Percentiles rank a stretch among this genome's conserved stretches.
Conservation (phyloP, 2,329 filamentous ascomycete species). For the Fusarium albidum region DNA sequence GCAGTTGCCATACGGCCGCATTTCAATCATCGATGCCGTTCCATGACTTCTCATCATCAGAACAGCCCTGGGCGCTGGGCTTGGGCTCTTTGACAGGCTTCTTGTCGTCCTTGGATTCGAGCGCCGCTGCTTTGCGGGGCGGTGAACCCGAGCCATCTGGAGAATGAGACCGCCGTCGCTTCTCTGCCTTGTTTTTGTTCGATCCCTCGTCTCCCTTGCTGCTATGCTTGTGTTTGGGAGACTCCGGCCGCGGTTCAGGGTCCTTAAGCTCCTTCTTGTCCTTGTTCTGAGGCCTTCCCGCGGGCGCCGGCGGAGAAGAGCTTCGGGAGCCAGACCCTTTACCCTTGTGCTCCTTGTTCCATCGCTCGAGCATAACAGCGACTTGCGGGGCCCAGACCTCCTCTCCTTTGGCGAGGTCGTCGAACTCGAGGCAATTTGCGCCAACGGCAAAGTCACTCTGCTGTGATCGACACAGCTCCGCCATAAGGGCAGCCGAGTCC, state of each 20-base stretch:
- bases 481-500: conserved; percentile 85
- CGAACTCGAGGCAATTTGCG: conserved; percentile 78
- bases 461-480: conserved; percentile 78
- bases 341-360: conserved; percentile 48
- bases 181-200: conserved; percentile 34
- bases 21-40: conserved; percentile 51
- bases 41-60: conserved; percentile 54
- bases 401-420: conserved; percentile 79
- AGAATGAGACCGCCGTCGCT: conserved; percentile 43
- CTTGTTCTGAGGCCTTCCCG: conserved; percentile 33
- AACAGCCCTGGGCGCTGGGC: conserved; percentile 28
- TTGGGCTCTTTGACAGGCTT: conserved; percentile 27
- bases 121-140: conserved; percentile 43
- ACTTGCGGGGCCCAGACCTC: conserved; percentile 84
- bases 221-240: conserved; percentile 23
- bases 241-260: conserved; percentile 1
- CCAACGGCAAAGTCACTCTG: conserved; percentile 82
- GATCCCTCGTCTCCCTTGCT: conserved; percentile 19
- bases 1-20: background rate
- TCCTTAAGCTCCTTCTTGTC: conserved; percentile 27
- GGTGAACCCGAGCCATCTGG: conserved; percentile 32
- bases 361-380: conserved; percentile 53
- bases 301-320: conserved; percentile 24
- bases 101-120: conserved; percentile 28
- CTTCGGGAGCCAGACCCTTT: conserved; percentile 34